phyloP scores from a whole-genome alignment of 2,329 filamentous ascomycete species.

The Emericellopsis cladophorae region DNA sequence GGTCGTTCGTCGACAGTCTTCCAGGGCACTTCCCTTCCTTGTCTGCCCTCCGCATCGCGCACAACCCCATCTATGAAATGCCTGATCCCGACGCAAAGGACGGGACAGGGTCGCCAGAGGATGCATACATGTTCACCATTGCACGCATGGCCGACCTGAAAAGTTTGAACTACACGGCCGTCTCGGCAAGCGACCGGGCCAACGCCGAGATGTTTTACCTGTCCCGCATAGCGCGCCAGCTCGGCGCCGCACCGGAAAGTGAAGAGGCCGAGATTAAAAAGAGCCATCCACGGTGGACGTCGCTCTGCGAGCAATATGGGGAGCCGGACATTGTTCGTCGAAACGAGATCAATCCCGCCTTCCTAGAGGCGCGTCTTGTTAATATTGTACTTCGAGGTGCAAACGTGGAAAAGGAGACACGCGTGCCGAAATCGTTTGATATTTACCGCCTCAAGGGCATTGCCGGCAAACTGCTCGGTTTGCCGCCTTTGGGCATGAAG shows the following conservation, averaged over 20 bases:
- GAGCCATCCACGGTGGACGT: constrained; percentile 58
- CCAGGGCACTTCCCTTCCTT: constrained; percentile 59
- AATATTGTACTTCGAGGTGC: constrained; percentile 39
- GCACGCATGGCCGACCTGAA: constrained; percentile 58
- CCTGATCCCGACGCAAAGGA: constrained; percentile 25
- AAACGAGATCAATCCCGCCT: constrained; percentile 56
- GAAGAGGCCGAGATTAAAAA: constrained; percentile 41
- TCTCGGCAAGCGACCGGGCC: constrained; percentile 61
- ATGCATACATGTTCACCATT: constrained; percentile 80
- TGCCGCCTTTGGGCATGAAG: constrained; percentile 49
- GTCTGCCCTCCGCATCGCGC: constrained; percentile 61
- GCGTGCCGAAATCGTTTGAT: constrained; percentile 65
- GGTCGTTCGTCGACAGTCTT: constrained; percentile 64
- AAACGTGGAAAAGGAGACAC: constrained; percentile 18
- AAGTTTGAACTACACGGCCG: constrained; percentile 59
- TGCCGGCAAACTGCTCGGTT: constrained; percentile 55
- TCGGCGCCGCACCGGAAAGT: constrained; percentile 44
- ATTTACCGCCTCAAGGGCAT: constrained; percentile 74
- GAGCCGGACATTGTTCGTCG: constrained; percentile 50
- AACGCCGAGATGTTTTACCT: constrained; percentile 95
- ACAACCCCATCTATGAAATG: constrained; percentile 71
- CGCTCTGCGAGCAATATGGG: constrained; percentile 66
- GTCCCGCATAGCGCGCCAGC: constrained; percentile 65
- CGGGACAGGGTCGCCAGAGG: constrained; percentile 46
- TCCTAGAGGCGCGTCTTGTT: constrained; percentile 68